Evolutionary conservation across 2,329 filamentous ascomycete genomes (phyloP), one percentile per base, ranked within the genome.

Genomic region (Phialophora macrospora): DNA sequence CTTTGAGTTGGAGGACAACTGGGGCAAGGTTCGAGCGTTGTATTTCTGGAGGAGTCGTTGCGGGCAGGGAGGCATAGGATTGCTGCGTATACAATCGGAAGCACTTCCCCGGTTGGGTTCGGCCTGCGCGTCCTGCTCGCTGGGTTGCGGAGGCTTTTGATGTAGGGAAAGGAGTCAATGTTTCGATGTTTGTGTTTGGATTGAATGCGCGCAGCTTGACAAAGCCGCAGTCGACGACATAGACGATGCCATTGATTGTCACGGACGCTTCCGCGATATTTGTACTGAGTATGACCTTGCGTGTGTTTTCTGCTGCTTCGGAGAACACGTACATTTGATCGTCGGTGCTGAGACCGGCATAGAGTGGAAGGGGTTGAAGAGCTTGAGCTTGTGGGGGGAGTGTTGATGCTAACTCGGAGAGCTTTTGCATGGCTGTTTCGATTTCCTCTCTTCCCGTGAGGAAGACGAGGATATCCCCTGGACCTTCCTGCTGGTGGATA

Each of bases 191-290:
- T 0, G 91, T 94, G 17, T 76, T 83, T 0, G 94, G 92, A 71
- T 96, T 90, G 78, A 92, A 98, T 6, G 91, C 90, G 46, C 93
- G 87, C 22, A 97, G 82, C 76, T 98, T 98, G 70, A 96, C 93
- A 74, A 92, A 97, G 1, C 95, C 95, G 60, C 87, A 89, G 77
- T 99, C 95, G 57, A 98, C 81, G 5, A 99, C 94, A 74, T 92
- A 96, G 62, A 93, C 88, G 66, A 98, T 93, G 2, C 92, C 93
- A 60, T 95, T 89, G 63, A 98, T 96, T 17, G 95, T 98, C 51
- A 99, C 90, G 1, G 92, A 97, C 4, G 95, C 94, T 80, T 99
- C 95, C 12, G 95, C 93, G 70, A 98, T 97, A 75, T 98, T 98
- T 65, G 95, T 98, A 3, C 92, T 90, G 70, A 97, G 89, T 41